A percentile compares a stretch with the other conserved stretches of the same genome.
These are phyloP conservation scores for Nakaseomyces kungkrabaensis DNA, from an alignment of 1,139 yeast species.

Conservation along the genomic window DNA sequence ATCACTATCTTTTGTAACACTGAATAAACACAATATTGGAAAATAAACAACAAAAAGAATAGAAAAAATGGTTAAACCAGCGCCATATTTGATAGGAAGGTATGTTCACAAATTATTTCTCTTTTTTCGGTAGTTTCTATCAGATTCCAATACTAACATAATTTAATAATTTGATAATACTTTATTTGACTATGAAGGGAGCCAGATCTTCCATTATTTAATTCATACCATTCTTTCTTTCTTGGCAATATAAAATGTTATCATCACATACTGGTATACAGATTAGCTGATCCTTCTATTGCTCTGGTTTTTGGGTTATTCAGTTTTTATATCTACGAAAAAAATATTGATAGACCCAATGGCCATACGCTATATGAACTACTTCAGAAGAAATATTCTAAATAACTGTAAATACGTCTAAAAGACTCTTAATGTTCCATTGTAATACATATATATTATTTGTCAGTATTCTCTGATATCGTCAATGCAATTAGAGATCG, in stretches of 20 bases:
- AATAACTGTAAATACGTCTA: neutral
- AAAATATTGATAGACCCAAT: slow-evolving; percentile 40
- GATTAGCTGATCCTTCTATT: slow-evolving; percentile 41
- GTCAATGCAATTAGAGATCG: too few species aligned
- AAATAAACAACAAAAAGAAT: neutral
- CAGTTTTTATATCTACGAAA: slow-evolving; percentile 52
- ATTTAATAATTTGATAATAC: neutral
- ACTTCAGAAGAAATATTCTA: slow-evolving; percentile 27
- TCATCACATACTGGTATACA: neutral
- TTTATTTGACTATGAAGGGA: too few species aligned
- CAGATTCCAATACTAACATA: neutral
- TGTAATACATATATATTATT: neutral
- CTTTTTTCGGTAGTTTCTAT: neutral
- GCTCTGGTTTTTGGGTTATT: slow-evolving; percentile 47
- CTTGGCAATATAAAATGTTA: too few species aligned
- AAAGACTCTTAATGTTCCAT: neutral
- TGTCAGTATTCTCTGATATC: too few species aligned
- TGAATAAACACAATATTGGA: too few species aligned
- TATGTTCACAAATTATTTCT: neutral
- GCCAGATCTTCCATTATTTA: too few species aligned
- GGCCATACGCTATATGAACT: slow-evolving; percentile 50
- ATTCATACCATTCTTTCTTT: too few species aligned
- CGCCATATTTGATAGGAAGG: slow-evolving; percentile 4
- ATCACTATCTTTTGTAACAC: too few species aligned
- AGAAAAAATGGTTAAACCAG: neutral